Evolutionary conservation across 768 basidiomycete species (phyloP), one percentile per base, ranked within the genome.

Genomic region (Dioszegia crocea): DNA sequence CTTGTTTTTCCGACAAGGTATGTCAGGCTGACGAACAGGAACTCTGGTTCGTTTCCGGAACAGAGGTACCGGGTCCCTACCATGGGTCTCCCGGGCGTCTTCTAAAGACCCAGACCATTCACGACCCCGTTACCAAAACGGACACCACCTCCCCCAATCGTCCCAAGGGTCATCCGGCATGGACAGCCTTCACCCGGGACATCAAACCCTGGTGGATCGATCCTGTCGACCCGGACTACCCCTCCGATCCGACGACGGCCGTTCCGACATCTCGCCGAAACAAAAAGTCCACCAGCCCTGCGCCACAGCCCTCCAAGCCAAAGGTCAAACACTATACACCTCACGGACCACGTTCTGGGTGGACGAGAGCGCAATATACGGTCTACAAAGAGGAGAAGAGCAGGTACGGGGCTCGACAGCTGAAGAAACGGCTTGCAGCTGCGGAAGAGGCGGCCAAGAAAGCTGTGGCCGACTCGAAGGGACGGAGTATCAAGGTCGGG

Each of bases 301-400:
- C n/a, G n/a, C n/a, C n/a, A n/a, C n/a, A n/a, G n/a, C n/a, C n/a
- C n/a, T 9, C 47, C 14, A 23, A 21, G 23, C 27, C 26, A 19
- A 19, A 26, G n/a, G 14, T 12, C 48, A 30, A 43, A 43, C 29
- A 48, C 14, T 40, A 41, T 43, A 48, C 45, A 0, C 67, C 67
- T 5, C 46, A 56, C 40, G 63, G 59, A 8, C n/a, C 10, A 0
- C 50, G 67, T 21, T 3, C 44, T 4, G 23, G 31, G 0, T 68
- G 67, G 67, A 49, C 61, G 3, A 43, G 59, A 45, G 55, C 49
- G 11, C 61, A 68, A 14, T 68, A 65, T 41, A 60, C 38, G 14
- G 56, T 65, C 0, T 68, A 68, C 53, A 62, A 62, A 31, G 61
- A 63, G 48, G 63, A 68, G 33, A 61, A 68, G 31, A 51, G 31